These are phyloP conservation scores for Talaromyces proteolyticus DNA, from an alignment of 495 filamentous ascomycete species.

Conservation along the genomic window DNA sequence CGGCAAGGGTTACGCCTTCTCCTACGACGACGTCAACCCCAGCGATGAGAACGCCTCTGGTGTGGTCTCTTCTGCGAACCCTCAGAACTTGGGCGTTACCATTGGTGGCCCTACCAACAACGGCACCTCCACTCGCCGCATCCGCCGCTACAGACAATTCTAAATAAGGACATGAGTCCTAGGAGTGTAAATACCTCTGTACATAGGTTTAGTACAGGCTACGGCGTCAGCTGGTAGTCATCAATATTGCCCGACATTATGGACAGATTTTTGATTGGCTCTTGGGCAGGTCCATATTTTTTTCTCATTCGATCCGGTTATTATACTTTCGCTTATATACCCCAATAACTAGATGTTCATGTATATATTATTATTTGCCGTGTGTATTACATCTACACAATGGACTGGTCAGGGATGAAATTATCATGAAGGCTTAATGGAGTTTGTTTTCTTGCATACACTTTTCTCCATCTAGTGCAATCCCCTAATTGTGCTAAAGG, in stretches of 20 bases:
- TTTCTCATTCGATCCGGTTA: not conserved
- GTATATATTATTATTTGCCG: not conserved
- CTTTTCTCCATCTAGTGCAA: no score
- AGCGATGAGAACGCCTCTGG: slow-evolving; percentile 56
- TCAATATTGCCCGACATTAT: not conserved
- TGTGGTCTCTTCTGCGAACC: slow-evolving; percentile 48
- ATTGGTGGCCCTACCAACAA: slow-evolving; percentile 45
- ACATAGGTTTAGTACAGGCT: not conserved
- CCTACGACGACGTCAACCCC: slow-evolving; percentile 70
- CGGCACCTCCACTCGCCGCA: not conserved
- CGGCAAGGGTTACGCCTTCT: slow-evolving; percentile 68
- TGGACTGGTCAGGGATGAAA: not conserved
- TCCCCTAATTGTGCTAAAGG: no score
- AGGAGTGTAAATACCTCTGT: not conserved
- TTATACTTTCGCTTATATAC: not conserved
- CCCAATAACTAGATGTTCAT: not conserved
- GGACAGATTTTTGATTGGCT: not conserved
- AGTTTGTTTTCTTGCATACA: no score
- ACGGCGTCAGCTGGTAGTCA: not conserved
- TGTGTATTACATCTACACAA: not conserved
- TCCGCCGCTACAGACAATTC: not conserved
- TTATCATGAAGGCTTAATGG: not conserved
- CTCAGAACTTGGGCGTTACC: slow-evolving; percentile 51
- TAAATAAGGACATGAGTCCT: not conserved
- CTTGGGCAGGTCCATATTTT: no score